Conservation (phyloP, 2,329 filamentous ascomycete genomes). For the Fusarium pseudonygamai region DNA sequence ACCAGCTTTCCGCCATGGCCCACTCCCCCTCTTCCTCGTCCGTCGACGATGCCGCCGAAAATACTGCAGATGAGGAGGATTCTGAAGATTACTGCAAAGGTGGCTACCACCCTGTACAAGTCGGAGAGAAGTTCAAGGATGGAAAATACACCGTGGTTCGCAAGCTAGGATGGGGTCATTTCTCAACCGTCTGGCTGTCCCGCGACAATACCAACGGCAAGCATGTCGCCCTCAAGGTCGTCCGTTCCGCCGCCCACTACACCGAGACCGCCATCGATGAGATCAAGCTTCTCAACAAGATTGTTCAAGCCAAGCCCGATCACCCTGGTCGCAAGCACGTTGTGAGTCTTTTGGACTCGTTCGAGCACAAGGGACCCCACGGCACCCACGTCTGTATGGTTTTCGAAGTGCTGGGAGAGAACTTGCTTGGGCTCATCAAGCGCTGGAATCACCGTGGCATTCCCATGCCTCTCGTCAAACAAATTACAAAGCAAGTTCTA, state of each 20-base stretch:
- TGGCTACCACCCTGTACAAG: constrained; percentile 93
- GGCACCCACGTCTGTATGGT: constrained; percentile 99
- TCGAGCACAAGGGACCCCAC: constrained; percentile 97
- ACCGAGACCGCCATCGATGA: constrained; percentile 99
- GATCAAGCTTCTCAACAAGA: constrained; percentile 97
- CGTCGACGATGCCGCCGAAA: constrained; percentile 85
- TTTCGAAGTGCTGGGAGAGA: constrained; percentile 96
- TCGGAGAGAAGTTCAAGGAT: constrained; percentile 98
- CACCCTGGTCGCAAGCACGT: constrained; percentile 96
- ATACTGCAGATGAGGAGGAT: constrained; percentile 97
- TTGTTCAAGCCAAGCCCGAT: constrained; percentile 92
- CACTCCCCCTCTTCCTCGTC: constrained; percentile 82
- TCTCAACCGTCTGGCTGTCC: constrained; percentile 92
- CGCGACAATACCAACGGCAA: constrained; percentile 88
- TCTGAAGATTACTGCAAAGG: constrained; percentile 99
- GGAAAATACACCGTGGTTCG: constrained; percentile 95
- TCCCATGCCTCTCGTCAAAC: constrained; percentile 94
- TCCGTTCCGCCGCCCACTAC: constrained; percentile 97
- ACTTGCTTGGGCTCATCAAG: constrained; percentile 94
- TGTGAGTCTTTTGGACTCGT: constrained; percentile 94
- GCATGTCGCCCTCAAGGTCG: constrained; percentile 97
- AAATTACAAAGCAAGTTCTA: constrained; percentile 98
- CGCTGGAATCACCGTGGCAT: constrained; percentile 98
- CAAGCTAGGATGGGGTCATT: constrained; percentile 98
- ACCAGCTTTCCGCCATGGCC: constrained; percentile 67